Percentiles rank a stretch among this genome's conserved stretches.
Evolutionary conservation across 2,329 filamentous ascomycete species (phyloP).

Genomic region (Dryadomyces quercivorus): DNA sequence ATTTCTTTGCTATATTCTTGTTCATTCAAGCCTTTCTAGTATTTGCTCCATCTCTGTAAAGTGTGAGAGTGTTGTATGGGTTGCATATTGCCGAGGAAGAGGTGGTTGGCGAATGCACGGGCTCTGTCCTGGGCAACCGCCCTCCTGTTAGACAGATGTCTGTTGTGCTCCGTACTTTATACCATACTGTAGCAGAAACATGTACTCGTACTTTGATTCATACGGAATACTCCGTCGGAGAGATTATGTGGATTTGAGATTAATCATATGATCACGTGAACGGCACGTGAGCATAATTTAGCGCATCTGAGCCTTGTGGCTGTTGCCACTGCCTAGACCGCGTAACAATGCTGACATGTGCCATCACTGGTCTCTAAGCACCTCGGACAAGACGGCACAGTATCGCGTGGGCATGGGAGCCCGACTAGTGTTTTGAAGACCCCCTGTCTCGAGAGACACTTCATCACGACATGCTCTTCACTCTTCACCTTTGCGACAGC

Average conservation of each 20-base stretch:
- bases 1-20: background rate
- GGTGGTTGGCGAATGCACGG: slow-evolving; percentile 30
- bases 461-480: background rate
- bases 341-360: background rate
- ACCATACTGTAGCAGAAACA: too few species aligned
- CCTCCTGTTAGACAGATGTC: too few species aligned
- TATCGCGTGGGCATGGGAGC: background rate
- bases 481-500: background rate
- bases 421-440: background rate
- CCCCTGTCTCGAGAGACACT: background rate
- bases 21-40: background rate
- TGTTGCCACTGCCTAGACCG: background rate
- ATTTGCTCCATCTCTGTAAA: background rate
- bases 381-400: background rate
- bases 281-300: background rate
- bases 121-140: slow-evolving; percentile 27
- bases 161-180: too few species aligned
- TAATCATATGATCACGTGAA: background rate
- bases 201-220: too few species aligned
- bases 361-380: background rate
- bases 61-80: too few species aligned
- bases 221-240: too few species aligned
- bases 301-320: background rate
- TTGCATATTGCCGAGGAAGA: slow-evolving; percentile 30
- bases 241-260: background rate